Base-by-base conservation (phyloP, 2,329 filamentous ascomycete species). In the Talaromyces piceae region DNA sequence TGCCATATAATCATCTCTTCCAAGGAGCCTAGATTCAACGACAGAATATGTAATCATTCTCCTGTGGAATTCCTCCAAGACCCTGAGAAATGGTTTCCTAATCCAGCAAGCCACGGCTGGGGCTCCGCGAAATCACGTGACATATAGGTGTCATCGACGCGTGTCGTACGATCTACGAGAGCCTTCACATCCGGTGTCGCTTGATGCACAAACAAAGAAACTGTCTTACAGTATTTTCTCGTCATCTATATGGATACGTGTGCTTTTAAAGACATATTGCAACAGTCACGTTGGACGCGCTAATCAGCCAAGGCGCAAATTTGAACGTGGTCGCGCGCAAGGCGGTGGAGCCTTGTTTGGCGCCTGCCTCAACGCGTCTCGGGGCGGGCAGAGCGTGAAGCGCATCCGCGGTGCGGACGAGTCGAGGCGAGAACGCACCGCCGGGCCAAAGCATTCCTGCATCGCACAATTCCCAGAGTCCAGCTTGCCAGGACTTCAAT, bases 361-460 rank as follows among this genome's bases (percentile, higher is more conserved):
- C 50, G 50, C 44, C 51, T 53, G 43, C 28, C 12, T 48, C 47
- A 54, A 54, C 52, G 52, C 52, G 52, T 54, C 52, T 54, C 52
- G 48, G 52, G n/a, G 51, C 43, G 51, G 51, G 47, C 51, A 45
- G n/a, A 50, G 52, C 52, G 52, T 54, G 52, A 53, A 53, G 51
- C 51, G 47, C 31, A 52, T 52, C 51, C 51, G 51, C 51, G 51
- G 51, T 49, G 39, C 48, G 45, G n/a, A 49, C 51, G 47, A 50
- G 47, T 47, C 51, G 51, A 50, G 51, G 47, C 51, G 47, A 47
- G 44, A n/a, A 50, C 51, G 47, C 51, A 53, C 51, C 41, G 25
- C n/a, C 30, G 13, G 31, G 46, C 16, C 46, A 50, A 27, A 28
- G 44, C 51, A 54, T 54, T 54, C 51, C 48, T 54, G 25, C 43